Conservation (phyloP, 257 asterid genomes). For the Gentiana straminea region DNA sequence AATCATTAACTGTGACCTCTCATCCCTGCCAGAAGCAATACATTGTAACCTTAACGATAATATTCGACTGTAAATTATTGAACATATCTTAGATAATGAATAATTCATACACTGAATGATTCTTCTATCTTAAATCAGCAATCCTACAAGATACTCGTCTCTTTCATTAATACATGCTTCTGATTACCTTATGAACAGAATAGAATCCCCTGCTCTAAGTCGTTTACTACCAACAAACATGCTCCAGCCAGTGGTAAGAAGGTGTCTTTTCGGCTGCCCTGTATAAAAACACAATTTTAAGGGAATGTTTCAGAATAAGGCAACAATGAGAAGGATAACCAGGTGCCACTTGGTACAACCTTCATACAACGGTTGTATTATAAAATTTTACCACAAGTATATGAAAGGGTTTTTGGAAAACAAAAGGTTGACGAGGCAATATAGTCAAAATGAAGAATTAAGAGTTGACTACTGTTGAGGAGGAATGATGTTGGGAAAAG, state of each 20-base stretch:
- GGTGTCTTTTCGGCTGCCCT: constrained; percentile 98
- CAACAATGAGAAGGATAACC: too few relatives aligned
- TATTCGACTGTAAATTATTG: too few relatives aligned
- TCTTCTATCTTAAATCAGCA: too few relatives aligned
- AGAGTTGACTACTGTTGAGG: not conserved
- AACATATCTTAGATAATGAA: too few relatives aligned
- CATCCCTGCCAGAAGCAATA: constrained; percentile 39
- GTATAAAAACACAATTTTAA: constrained; percentile 15
- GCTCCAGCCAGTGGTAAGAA: constrained; percentile 97
- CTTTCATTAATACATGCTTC: not conserved
- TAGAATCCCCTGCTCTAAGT: constrained; percentile 89
- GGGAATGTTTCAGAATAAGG: not conserved
- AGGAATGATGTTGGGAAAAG: not conserved
- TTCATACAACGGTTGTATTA: too few relatives aligned
- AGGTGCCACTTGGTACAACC: not conserved
- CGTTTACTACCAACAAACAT: constrained; percentile 95
- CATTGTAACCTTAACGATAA: not conserved
- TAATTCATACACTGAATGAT: too few relatives aligned
- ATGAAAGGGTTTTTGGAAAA: not conserved
- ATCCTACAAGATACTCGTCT: too few relatives aligned
- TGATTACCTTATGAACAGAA: constrained; percentile 79
- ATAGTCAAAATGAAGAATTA: not conserved
- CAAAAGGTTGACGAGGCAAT: not conserved
- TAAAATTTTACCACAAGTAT: too few relatives aligned
- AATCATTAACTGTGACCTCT: constrained; percentile 69